Conservation (phyloP, 352 stramenopile species). For the Phytopythium kandeliae region DNA sequence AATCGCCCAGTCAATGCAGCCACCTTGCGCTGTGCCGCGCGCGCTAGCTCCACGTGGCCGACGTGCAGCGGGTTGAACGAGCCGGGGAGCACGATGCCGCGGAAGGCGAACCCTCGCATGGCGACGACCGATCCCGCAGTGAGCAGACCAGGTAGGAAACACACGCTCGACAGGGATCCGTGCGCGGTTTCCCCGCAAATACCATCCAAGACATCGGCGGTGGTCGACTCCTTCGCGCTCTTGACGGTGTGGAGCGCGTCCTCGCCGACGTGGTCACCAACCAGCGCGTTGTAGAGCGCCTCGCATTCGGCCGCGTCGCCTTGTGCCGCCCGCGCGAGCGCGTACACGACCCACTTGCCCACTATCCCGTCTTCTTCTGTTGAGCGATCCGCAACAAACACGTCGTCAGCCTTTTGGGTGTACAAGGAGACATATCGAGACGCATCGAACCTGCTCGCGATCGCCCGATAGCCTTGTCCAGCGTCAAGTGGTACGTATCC, state of each 20-base stretch:
- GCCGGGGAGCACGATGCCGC: conserved; percentile 59
- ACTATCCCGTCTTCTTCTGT: conserved; percentile 67
- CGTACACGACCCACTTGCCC: conserved; percentile 61
- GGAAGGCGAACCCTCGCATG: conserved; percentile 37
- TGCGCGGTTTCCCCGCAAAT: conserved; percentile 17
- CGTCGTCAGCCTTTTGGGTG: too few relatives aligned
- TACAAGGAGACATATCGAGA: too few relatives aligned
- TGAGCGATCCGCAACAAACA: too few relatives aligned
- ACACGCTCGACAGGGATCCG: conserved; percentile 28
- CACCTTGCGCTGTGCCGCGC: conserved; percentile 38
- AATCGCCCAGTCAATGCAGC: conserved; percentile 17
- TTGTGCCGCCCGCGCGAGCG: conserved; percentile 38
- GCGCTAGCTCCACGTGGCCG: conserved; percentile 59
- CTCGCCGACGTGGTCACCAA: conserved; percentile 17
- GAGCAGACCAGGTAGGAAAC: conserved; percentile 28
- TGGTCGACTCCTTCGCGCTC: neutral
- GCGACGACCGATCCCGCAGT: conserved; percentile 7
- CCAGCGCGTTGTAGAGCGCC: conserved; percentile 24
- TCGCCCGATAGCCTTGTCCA: conserved; percentile 56
- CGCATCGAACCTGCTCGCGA: conserved; percentile 19
- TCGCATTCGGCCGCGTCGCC: conserved; percentile 24
- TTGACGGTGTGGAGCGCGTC: conserved; percentile 22
- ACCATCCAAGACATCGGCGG: conserved; percentile 18
- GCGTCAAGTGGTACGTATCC: conserved; percentile 52
- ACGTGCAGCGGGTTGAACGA: conserved; percentile 84